These are phyloP conservation scores for Suillus discolor DNA, from an alignment of 768 basidiomycete species.

Conservation along the genomic window DNA sequence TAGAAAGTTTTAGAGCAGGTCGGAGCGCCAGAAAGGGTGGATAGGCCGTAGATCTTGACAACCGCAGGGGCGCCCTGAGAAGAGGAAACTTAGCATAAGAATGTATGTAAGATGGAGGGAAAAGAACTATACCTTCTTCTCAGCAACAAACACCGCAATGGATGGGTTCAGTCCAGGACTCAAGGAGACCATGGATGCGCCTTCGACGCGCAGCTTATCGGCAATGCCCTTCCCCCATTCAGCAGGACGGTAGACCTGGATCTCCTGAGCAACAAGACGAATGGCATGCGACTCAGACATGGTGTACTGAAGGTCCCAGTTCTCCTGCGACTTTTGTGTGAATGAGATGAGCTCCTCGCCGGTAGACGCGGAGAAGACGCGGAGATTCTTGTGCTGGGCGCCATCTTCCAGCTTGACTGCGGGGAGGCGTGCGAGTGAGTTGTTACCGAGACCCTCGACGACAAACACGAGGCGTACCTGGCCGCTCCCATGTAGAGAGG, in stretches of 20 bases:
- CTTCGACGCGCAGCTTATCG: slow-evolving; percentile 83
- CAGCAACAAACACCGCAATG: slow-evolving; percentile 58
- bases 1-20: slow-evolving; percentile 93
- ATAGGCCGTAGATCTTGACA: slow-evolving; percentile 81
- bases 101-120: not conserved
- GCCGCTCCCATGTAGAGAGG: slow-evolving; percentile 95
- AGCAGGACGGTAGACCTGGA: slow-evolving; percentile 81
- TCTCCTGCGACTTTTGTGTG: slow-evolving; percentile 87
- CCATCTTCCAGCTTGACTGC: slow-evolving; percentile 87
- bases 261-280: slow-evolving; percentile 76
- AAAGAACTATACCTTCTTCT: not conserved
- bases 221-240: slow-evolving; percentile 80
- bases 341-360: slow-evolving; percentile 88
- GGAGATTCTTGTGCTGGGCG: slow-evolving; percentile 90
- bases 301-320: slow-evolving; percentile 92
- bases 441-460: slow-evolving; percentile 19
- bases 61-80: slow-evolving; percentile 82
- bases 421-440: slow-evolving; percentile 5
- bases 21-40: slow-evolving; percentile 59
- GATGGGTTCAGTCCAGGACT: slow-evolving; percentile 87
- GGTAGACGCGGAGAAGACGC: slow-evolving; percentile 83
- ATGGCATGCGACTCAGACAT: slow-evolving; percentile 87
- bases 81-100: slow-evolving; percentile 6
- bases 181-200: slow-evolving; percentile 72
- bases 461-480: slow-evolving; percentile 48